Evolutionary conservation across 352 stramenopile species (phyloP), one percentile per base, ranked within the genome.

Genomic region (Pythium periplocum): DNA sequence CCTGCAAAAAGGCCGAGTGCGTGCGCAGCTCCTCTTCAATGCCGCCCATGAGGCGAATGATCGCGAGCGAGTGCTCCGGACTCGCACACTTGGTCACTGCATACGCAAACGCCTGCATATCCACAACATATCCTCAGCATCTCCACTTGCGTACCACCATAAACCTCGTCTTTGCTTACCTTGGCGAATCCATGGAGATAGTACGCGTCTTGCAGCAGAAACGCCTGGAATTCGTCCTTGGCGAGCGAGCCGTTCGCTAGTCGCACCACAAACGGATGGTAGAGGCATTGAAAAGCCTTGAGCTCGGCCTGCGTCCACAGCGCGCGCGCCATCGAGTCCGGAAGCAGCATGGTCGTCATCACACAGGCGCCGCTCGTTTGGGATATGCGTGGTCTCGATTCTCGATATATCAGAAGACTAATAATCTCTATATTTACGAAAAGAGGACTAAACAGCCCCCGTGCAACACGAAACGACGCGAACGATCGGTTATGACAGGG

Each of bases 201-300:
- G 62, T 73, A 83, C 35, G 74, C 71, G 57, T 85, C 74, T 61
- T 85, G 74, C 47, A 78, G 57, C 51, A 85, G 51, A 45, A 79
- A 85, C 39, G 62, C 57, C 43, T 78, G 43, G 53, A 85, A 85
- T 55, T 66, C 54, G 2, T 49, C 39, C 11, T 34, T 41, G 0
- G 61, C 53, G 43, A 85, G 65, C 48, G 56, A 58, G 11, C 74
- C 74, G 0, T 56, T 55, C 4, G 59, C 71, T 45, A 85, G 55
- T 5, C 55, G 57, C 17, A 68, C 50, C 45, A 81, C 65, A 44
- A 85, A 85, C 36, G 74, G 71, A 59, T 85, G 74, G 71, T 73
- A 85, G 38, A 85, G 53, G 39, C 61, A 69, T 58, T 68, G 55
- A 44, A 61, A 68, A 17, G 66, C 63, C 31, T 62, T 60, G 30